phyloP scores from a whole-genome alignment of 2,329 filamentous ascomycete genomes.

The Trichoderma harzianum region DNA sequence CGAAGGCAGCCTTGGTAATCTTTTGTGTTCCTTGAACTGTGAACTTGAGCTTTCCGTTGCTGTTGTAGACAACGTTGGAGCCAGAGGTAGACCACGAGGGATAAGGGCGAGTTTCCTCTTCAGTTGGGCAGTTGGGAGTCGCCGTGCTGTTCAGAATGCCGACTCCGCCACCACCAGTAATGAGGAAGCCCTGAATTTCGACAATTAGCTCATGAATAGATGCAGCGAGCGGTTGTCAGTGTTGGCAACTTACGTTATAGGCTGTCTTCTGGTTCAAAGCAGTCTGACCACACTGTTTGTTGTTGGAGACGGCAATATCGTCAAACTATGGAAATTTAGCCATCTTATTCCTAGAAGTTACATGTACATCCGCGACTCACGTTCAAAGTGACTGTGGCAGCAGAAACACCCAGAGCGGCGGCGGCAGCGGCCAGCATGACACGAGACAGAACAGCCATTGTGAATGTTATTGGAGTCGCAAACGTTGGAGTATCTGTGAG shows the following conservation, averaged over 20 bases:
- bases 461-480: not conserved
- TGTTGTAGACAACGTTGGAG: constrained; percentile 1
- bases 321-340: not conserved
- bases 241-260: not conserved
- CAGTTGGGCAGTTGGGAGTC: not conserved
- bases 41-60: not conserved
- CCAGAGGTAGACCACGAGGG: not conserved
- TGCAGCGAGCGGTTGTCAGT: fast-evolving
- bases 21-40: not conserved
- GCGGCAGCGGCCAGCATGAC: not conserved
- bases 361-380: not conserved
- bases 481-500: not conserved
- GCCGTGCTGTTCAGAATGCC: not conserved
- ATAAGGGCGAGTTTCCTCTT: not conserved
- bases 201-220: not conserved
- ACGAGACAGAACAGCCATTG: not conserved
- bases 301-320: not conserved
- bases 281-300: not conserved
- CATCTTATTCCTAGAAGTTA: not conserved
- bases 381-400: not conserved
- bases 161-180: not conserved
- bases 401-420: not conserved
- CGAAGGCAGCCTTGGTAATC: not conserved
- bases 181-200: not conserved
- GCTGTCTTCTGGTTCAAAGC: not conserved